Evolutionary conservation across 352 stramenopile genomes (phyloP).

Genomic region (Pythium brassicae): DNA sequence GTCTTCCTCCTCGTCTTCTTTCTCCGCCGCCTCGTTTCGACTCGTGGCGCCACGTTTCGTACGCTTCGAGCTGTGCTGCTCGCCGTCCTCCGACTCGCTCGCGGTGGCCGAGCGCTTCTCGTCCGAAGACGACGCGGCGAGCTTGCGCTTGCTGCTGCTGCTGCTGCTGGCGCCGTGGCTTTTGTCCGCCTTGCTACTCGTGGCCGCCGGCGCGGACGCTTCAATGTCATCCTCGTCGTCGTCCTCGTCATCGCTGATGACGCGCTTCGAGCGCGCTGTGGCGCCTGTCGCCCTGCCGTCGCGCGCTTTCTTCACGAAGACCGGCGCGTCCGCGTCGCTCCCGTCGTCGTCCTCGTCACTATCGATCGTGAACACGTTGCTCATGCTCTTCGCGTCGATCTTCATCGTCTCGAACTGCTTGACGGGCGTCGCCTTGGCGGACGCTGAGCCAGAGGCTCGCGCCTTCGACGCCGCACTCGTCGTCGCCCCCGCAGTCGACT

Average conservation of each 20-base stretch:
- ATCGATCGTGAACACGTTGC: slow-evolving; percentile 66
- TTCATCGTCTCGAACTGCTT: slow-evolving; percentile 33
- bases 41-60: slow-evolving; percentile 10
- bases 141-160: slow-evolving; percentile 22
- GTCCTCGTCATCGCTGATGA: slow-evolving; percentile 71
- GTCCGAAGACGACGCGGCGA: slow-evolving; percentile 28
- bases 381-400: slow-evolving; percentile 41
- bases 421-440: slow-evolving; percentile 13
- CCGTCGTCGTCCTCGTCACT: slow-evolving; percentile 55
- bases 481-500: slow-evolving; percentile 1
- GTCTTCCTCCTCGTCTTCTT: slow-evolving; percentile 17
- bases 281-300: background rate
- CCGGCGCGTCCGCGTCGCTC: slow-evolving; percentile 40
- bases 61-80: slow-evolving; percentile 8
- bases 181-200: too few species aligned
- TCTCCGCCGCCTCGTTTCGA: background rate
- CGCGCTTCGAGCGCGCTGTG: slow-evolving; percentile 37
- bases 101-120: slow-evolving; percentile 5
- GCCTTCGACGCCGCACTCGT: slow-evolving; percentile 16
- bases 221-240: slow-evolving; percentile 42
- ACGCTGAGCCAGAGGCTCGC: slow-evolving; percentile 17
- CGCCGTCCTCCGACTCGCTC: slow-evolving; percentile 6
- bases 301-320: slow-evolving; percentile 63
- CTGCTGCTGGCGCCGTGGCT: background rate
- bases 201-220: too few species aligned